Percentiles rank a stretch among this genome's conserved stretches.
These are phyloP conservation scores for Larix kaempferi DNA, from an alignment of 75 land plant genomes.

Conservation along the genomic window DNA sequence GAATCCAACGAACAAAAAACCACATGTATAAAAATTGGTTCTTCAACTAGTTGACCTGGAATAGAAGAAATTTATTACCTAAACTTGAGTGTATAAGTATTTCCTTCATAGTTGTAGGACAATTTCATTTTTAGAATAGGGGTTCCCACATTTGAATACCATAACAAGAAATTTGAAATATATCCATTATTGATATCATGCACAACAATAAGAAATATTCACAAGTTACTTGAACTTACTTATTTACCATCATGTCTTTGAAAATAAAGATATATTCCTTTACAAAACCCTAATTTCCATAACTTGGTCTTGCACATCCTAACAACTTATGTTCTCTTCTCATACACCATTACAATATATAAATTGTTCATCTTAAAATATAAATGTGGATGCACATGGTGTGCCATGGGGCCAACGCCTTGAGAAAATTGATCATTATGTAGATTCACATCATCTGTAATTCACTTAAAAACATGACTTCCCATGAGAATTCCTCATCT, in stretches of 20 bases:
- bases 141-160: conserved; percentile 98
- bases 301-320: conserved; percentile 97
- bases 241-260: conserved; percentile 97
- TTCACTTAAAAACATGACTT: conserved; percentile 88
- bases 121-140: conserved; percentile 74
- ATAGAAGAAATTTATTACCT: conserved; percentile 94
- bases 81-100: conserved; percentile 49
- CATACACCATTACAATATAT: too few relatives aligned
- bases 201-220: conserved; percentile 98
- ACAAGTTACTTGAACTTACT: conserved; percentile 96
- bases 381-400: conserved; percentile 95
- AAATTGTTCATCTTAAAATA: conserved; percentile 99
- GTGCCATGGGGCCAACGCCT: conserved; percentile 99
- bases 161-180: conserved; percentile 76
- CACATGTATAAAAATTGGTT: conserved; percentile 92
- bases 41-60: conserved; percentile 86
- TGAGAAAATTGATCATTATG: conserved; percentile 86
- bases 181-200: conserved; percentile 84
- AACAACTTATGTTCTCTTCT: conserved; percentile 97
- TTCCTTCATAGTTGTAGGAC: conserved; percentile 69
- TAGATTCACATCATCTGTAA: conserved; percentile 83
- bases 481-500: conserved; percentile 98
- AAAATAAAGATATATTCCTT: conserved; percentile 98
- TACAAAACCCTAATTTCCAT: conserved; percentile 74
- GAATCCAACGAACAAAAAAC: conserved; percentile 74